Evolutionary conservation across 495 filamentous ascomycete genomes (phyloP), one percentile per base, ranked within the genome.

Genomic region (Zalerion maritima): DNA sequence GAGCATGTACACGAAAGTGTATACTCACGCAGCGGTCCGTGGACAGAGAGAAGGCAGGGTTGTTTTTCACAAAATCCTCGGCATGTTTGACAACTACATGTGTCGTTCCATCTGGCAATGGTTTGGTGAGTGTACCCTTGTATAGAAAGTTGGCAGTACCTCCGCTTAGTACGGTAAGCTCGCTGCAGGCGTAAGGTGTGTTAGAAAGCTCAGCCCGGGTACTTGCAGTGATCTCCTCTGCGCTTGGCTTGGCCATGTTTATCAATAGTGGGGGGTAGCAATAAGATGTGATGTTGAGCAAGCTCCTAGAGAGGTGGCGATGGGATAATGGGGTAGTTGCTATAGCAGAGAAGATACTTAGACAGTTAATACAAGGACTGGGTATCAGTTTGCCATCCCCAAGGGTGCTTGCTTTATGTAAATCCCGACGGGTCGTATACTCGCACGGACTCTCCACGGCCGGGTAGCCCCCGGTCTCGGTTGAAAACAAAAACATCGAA

Each of bases 111-210:
- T 58, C 54, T 1, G 48, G 38, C 3, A 64, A 49, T 6, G 60
- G 49, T 3, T 40, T 41, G 4, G 34, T 21, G 3, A 67, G 51
- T 16, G 24, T 44, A n/a, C 66, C 72, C 18, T 63, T 59, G 42
- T 71, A 75, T 29, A 68, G 62, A 36, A 67, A 75, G 37, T 75
- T 75, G 29, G 64, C 64, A 1, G 57, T 67, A 9, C 72, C 70
- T 3, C 71, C 69, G 11, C 60, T 66, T 3, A 74, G 46, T 2
- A 44, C 45, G 1, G 36, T 46, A 4, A 74, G 45, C 0, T 58
- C 55, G 3, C 59, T 54, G 35, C 69, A 69, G 12, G 57, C 61
- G 37, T 63, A 75, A 0, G 47, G 45, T 0, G 59, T 72, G 18
- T 37, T 34, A 28, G 39, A 41, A 24, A 68, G 49, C 23, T 42